Conservation (phyloP, 2,329 filamentous ascomycete genomes). For the Septoria linicola region DNA sequence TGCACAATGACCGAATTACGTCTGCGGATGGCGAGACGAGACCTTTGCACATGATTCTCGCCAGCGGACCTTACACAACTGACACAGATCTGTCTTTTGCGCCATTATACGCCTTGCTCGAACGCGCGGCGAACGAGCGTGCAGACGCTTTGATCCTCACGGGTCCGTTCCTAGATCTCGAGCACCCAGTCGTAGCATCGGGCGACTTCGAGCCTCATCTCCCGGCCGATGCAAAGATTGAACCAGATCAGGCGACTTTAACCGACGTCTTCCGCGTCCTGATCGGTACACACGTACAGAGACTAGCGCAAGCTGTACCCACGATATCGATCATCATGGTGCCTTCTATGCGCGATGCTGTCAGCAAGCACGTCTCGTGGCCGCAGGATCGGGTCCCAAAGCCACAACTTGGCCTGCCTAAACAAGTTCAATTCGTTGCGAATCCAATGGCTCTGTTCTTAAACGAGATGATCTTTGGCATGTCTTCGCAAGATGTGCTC, state of each 20-base stretch:
- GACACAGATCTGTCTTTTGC: constrained; percentile 92
- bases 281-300: constrained; percentile 70
- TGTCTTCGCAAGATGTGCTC: constrained; percentile 80
- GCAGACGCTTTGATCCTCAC: constrained; percentile 77
- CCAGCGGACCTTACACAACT: constrained; percentile 84
- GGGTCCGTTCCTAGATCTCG: constrained; percentile 87
- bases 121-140: constrained; percentile 69
- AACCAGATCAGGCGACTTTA: constrained; percentile 74
- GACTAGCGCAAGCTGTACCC: constrained; percentile 69
- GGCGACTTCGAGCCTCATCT: constrained; percentile 47
- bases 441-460: constrained; percentile 88
- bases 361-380: constrained; percentile 83
- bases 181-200: constrained; percentile 79
- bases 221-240: constrained; percentile 41
- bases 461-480: constrained; percentile 80
- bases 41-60: constrained; percentile 74
- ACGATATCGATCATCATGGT: constrained; percentile 77
- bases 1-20: constrained; percentile 67
- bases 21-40: constrained; percentile 59
- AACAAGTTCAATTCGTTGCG: constrained; percentile 72
- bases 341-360: constrained; percentile 78
- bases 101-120: constrained; percentile 77
- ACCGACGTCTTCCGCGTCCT: constrained; percentile 78
- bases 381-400: constrained; percentile 70
- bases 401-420: constrained; percentile 76